phyloP scores from a whole-genome alignment of 2,329 filamentous ascomycete species.

The Monosporascus sp. region DNA sequence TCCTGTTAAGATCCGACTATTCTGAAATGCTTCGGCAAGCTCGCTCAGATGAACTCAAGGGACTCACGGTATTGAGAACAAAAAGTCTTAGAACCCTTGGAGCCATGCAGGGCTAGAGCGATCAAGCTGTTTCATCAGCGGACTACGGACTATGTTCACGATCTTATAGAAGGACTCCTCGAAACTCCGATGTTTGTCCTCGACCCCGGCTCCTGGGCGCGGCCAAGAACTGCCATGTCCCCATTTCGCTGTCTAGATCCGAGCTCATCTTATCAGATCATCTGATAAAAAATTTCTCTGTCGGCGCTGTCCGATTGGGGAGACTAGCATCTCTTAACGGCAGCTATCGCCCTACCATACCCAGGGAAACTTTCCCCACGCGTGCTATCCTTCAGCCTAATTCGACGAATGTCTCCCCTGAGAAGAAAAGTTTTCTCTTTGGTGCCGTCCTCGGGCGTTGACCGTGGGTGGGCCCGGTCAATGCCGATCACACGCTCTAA shows the following conservation, averaged over 20 bases:
- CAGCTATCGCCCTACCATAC: neutral
- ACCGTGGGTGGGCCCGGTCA: no score
- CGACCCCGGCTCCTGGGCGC: constrained; percentile 2
- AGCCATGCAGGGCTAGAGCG: no score
- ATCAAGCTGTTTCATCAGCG: no score
- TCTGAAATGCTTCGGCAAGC: no score
- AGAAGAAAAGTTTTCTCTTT: neutral
- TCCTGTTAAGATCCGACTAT: neutral
- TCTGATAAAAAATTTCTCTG: constrained; percentile 40
- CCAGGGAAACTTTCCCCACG: constrained; percentile 22
- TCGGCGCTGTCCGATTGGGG: no score
- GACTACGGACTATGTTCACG: neutral
- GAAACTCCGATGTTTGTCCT: neutral
- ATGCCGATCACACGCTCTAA: neutral
- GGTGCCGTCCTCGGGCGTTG: neutral
- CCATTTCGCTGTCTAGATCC: constrained; percentile 1
- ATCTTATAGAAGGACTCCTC: neutral
- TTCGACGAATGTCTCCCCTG: neutral
- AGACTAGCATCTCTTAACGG: no score
- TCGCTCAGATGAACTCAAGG: no score
- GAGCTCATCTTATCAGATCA: constrained; percentile 48
- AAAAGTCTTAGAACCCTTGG: no score
- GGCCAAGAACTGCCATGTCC: constrained; percentile 3
- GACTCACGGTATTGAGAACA: no score
- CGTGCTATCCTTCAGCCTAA: neutral